A percentile compares a stretch with the other conserved stretches of the same genome.
These are phyloP conservation scores for Adansonia rubrostipa DNA, from an alignment of 441 rosid species.

Conservation along the genomic window DNA sequence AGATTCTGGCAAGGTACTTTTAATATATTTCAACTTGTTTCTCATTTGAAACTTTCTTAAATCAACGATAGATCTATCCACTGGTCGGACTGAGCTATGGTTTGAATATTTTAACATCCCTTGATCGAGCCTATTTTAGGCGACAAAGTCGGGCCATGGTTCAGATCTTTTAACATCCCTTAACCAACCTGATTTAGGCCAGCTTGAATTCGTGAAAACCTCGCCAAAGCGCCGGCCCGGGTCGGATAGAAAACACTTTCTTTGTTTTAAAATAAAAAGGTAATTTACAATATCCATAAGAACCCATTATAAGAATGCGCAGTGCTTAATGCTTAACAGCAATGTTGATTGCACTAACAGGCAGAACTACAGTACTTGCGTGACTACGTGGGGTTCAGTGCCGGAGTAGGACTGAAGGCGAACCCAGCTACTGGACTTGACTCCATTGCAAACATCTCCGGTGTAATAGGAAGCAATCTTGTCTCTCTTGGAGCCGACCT, in stretches of 20 bases:
- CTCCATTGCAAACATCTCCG: conserved; percentile 47
- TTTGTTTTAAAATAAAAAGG: too few relatives aligned
- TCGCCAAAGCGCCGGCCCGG: too few relatives aligned
- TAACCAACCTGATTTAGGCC: too few relatives aligned
- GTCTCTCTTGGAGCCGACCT: conserved; percentile 50
- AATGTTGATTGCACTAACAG: conserved; percentile 40
- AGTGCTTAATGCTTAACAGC: conserved; percentile 16
- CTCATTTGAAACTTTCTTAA: not conserved
- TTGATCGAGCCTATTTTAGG: too few relatives aligned
- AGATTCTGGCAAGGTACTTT: conserved; percentile 47
- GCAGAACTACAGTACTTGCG: conserved; percentile 53
- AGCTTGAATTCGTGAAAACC: too few relatives aligned
- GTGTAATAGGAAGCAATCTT: conserved; percentile 43
- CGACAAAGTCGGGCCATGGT: too few relatives aligned
- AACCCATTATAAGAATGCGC: not conserved
- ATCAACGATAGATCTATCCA: too few relatives aligned
- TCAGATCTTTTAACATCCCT: too few relatives aligned
- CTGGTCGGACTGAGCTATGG: too few relatives aligned
- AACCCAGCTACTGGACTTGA: conserved; percentile 32
- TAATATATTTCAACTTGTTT: not conserved
- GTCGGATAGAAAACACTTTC: too few relatives aligned
- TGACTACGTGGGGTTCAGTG: conserved; percentile 51
- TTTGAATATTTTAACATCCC: too few relatives aligned
- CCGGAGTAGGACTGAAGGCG: conserved; percentile 47
- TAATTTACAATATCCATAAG: not conserved